These are phyloP conservation scores for Prunus kanzakura DNA, from an alignment of 306 rosid species.

Conservation along the genomic window DNA sequence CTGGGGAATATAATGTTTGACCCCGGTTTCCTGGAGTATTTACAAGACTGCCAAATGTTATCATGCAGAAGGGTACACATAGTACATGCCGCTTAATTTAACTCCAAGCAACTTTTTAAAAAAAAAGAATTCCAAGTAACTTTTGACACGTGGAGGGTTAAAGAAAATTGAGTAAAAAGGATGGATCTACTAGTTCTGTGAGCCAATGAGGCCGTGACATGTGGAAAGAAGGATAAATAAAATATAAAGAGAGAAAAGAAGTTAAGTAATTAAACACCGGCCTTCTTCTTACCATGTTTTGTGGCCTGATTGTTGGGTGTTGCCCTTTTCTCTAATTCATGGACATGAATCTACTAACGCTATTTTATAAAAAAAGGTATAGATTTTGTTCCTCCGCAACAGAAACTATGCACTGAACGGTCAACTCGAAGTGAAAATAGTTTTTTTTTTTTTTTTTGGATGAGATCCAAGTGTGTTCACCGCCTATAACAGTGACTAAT, in stretches of 20 bases:
- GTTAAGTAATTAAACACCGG: background rate
- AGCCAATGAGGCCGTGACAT: background rate
- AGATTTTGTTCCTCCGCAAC: background rate
- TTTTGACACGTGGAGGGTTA: background rate
- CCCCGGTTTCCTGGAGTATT: background rate
- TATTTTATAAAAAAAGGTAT: too few relatives aligned
- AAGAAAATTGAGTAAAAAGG: background rate
- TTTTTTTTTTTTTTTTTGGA: too few relatives aligned
- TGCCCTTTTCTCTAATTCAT: background rate
- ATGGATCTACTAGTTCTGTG: background rate
- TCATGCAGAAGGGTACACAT: too few relatives aligned
- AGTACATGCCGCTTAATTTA: background rate
- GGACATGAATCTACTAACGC: too few relatives aligned
- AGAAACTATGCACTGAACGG: too few relatives aligned
- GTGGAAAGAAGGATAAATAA: background rate
- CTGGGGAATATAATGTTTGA: background rate
- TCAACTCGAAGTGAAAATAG: too few relatives aligned
- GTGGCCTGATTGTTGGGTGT: constrained; percentile 20
- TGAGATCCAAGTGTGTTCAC: too few relatives aligned
- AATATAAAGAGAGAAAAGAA: background rate
- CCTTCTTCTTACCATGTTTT: constrained; percentile 14
- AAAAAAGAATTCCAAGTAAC: background rate
- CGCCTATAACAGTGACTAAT: too few relatives aligned
- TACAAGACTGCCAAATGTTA: constrained; percentile 1
- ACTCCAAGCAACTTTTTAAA: background rate